Evolutionary conservation across 257 asterid genomes (phyloP).

Genomic region (Nicotiana sylvestris): DNA sequence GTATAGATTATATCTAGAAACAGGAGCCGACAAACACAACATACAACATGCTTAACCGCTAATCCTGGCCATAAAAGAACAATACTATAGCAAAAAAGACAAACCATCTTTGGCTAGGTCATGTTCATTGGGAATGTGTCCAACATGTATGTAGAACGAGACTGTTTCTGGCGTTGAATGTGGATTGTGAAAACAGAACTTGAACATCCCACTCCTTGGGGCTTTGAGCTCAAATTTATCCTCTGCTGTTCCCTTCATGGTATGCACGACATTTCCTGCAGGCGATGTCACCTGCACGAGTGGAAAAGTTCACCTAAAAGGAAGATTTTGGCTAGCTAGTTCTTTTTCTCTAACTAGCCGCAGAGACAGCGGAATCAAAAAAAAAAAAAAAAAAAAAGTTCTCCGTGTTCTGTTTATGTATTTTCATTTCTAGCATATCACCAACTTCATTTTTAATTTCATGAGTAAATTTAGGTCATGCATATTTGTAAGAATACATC

Average conservation of each 20-base stretch:
- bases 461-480: not conserved
- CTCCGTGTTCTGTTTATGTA: not conserved
- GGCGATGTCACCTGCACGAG: constrained; percentile 66
- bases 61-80: not conserved
- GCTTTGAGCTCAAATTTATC: constrained; percentile 83
- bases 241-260: constrained; percentile 55
- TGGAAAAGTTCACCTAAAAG: constrained; percentile 12
- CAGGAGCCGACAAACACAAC: not conserved
- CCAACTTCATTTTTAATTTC: not conserved
- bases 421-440: not conserved
- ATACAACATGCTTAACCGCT: not conserved
- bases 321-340: not conserved
- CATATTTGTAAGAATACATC: not conserved
- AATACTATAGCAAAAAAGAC: constrained; percentile 13
- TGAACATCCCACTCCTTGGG: constrained; percentile 71
- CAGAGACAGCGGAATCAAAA: not conserved
- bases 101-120: constrained; percentile 87
- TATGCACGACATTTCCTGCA: constrained; percentile 45
- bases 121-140: constrained; percentile 71
- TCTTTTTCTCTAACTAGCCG: not conserved
- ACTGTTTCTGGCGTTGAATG: constrained; percentile 66
- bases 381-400: not conserved
- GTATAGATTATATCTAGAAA: not conserved
- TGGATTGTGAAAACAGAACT: constrained; percentile 86
- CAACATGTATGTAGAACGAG: constrained; percentile 79